Percentiles rank a stretch among this genome's conserved stretches.
phyloP scores from a whole-genome alignment of 23 red algal species.

The Chondrus crispus region DNA sequence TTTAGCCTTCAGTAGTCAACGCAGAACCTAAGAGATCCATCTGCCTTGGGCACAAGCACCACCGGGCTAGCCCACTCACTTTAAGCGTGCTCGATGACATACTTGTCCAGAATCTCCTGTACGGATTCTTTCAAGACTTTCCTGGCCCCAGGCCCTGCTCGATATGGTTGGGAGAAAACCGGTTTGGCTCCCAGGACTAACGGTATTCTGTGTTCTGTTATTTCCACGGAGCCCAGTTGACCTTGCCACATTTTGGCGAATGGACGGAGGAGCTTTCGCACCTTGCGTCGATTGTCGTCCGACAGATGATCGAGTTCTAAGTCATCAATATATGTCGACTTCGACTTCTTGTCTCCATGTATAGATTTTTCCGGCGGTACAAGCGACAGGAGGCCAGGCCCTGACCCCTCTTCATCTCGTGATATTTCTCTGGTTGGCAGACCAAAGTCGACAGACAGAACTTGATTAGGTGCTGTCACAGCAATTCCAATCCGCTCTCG shows the following conservation, averaged over 20 bases:
- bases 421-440: too few species aligned
- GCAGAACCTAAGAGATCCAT: conserved; percentile 1
- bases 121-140: not conserved
- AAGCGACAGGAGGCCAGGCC: too few species aligned
- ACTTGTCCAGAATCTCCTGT: not conserved
- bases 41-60: conserved; percentile 15
- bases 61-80: not conserved
- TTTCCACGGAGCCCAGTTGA: not conserved
- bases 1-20: conserved; percentile 2
- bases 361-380: too few species aligned
- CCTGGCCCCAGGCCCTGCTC: not conserved
- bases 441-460: too few species aligned
- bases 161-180: not conserved
- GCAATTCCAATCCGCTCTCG: too few species aligned
- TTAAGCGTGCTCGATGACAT: conserved; percentile 3
- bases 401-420: too few species aligned
- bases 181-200: not conserved
- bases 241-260: conserved; percentile 1
- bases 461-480: too few species aligned
- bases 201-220: not conserved
- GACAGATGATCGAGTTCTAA: not conserved
- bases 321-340: too few species aligned
- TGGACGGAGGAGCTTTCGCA: not conserved
- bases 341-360: too few species aligned
- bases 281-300: not conserved